These are phyloP conservation scores for Hirschfeldia incana DNA, from an alignment of 345 rosid genomes.

Conservation along the genomic window DNA sequence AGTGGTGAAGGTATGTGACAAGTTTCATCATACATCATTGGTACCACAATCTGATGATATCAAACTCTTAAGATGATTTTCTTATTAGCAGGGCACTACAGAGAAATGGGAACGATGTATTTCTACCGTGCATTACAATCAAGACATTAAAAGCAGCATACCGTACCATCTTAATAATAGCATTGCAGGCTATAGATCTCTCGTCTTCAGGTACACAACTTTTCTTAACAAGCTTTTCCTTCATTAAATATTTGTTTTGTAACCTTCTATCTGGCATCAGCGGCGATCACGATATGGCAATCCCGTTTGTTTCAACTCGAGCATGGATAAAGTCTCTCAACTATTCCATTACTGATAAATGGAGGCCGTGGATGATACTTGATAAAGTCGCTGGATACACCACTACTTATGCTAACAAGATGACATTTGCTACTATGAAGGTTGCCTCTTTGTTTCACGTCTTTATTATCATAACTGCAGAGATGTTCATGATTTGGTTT, in stretches of 20 bases:
- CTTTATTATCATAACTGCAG: neutral
- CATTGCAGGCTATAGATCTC: conserved; percentile 32
- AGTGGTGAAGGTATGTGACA: conserved; percentile 18
- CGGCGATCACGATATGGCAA: conserved; percentile 60
- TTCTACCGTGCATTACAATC: neutral
- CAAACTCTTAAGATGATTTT: neutral
- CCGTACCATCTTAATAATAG: conserved; percentile 24
- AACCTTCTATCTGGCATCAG: conserved; percentile 34
- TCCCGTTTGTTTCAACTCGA: conserved; percentile 57
- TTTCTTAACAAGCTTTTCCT: neutral
- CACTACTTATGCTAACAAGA: conserved; percentile 44
- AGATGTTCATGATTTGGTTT: neutral
- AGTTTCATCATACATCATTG: neutral
- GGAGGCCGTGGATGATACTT: conserved; percentile 59
- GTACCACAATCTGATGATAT: neutral
- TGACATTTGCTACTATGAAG: conserved; percentile 76
- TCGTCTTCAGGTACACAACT: neutral
- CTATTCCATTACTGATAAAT: conserved; percentile 52
- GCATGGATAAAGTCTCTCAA: conserved; percentile 61
- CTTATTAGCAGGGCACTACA: conserved; percentile 18
- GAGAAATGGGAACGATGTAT: conserved; percentile 25
- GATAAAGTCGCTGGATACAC: conserved; percentile 50
- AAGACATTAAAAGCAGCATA: conserved; percentile 28
- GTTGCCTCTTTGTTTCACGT: conserved; percentile 19
- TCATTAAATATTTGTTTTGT: neutral